Evolutionary conservation across 768 basidiomycete species (phyloP), one percentile per base, ranked within the genome.

Genomic region (Auriscalpium orientale): DNA sequence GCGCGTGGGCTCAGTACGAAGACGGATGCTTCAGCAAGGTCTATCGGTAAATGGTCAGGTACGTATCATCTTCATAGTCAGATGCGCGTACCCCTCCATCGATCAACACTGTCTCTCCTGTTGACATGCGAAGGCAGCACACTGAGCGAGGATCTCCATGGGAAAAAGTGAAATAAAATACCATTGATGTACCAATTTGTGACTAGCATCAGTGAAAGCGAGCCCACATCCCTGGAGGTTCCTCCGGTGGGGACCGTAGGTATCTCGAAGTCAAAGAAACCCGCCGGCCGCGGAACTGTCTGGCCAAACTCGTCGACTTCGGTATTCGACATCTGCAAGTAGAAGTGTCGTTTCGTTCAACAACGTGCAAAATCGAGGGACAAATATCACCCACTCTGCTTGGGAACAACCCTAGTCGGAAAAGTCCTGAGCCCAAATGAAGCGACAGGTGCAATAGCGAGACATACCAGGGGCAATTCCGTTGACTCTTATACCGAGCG

Each of bases 401-500:
- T 20, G 38, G 37, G 21, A 20, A 20, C 4, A 53, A 43, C 37
- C 21, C 46, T 4, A 18, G 36, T 15, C 8, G 20, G 56, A 43
- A 45, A 12, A 51, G 18, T 18, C 40, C 18, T 36, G 18, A 21
- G 34, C 10, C 22, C 45, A 37, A 13, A 43, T 9, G 11, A 34
- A 4, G 38, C 18, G 8, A 46, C 37, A 15, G 16, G 2, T 40
- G n/a, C 7, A 18, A 50, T 46, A 37, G 47, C 51, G 12, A 46
- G 38, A 36, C 54, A 57, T 52, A 64, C 75, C 75, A 1, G 78
- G 77, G 1, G 77, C 76, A 51, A 80, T 80, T n/a, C 76, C 76
- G 59, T 80, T 79, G 7, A 79, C 78, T 15, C 77, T 66, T 45
- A 80, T 74, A 3, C 76, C 77, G 18, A 79, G 68, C 2, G 76